Conservation (phyloP, 2,329 filamentous ascomycete species). For the Trichoderma koningiopsis region DNA sequence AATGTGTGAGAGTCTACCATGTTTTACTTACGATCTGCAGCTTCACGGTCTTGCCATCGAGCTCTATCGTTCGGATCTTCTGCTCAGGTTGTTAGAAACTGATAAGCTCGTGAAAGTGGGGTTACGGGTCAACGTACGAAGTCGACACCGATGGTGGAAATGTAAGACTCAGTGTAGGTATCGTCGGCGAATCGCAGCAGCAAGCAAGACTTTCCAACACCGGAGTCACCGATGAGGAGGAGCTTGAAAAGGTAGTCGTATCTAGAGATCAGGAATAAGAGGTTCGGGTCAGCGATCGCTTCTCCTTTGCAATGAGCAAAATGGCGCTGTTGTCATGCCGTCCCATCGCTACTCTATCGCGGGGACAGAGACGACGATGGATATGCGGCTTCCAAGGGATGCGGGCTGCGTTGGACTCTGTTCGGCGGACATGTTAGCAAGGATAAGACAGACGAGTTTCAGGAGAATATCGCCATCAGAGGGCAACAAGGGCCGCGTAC, state of each 20-base stretch:
- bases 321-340: not conserved
- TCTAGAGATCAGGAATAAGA: conserved; percentile 56
- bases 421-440: conserved; percentile 37
- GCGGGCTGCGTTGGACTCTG: conserved; percentile 19
- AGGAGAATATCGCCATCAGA: conserved; percentile 38
- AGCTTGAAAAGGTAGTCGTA: conserved; percentile 99
- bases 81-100: conserved; percentile 41
- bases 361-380: not conserved
- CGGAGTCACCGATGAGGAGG: conserved; percentile 99
- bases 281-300: conserved; percentile 27
- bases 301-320: not conserved
- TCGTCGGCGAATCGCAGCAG: conserved; percentile 97
- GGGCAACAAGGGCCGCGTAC: conserved; percentile 57
- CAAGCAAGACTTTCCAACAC: conserved; percentile 99
- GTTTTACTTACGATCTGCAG: conserved; percentile 83
- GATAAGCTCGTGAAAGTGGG: not conserved
- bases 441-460: conserved; percentile 26
- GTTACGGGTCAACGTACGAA: conserved; percentile 67
- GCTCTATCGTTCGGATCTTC: conserved; percentile 99
- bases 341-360: conserved; percentile 27
- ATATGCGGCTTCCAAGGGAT: not conserved
- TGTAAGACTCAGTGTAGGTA: conserved; percentile 99
- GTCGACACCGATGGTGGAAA: conserved; percentile 98
- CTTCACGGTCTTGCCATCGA: conserved; percentile 99
- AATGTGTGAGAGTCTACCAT: not conserved